Base-by-base conservation (phyloP, 1,284 basidiomycete species). In the Ganoderma boninense region DNA sequence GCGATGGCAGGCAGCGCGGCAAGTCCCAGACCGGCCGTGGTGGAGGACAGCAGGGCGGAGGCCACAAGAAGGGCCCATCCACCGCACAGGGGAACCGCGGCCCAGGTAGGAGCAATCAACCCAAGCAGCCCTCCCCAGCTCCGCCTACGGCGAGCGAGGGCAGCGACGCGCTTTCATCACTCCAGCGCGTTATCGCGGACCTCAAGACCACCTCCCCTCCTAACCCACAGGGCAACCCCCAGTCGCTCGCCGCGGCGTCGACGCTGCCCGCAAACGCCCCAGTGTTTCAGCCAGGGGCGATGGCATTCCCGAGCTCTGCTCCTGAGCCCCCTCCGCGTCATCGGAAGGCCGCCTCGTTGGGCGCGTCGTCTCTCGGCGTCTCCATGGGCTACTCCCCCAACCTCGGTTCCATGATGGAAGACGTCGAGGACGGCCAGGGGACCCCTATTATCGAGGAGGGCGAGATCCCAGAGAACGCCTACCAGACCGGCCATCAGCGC, bases 111-210 rank as follows among this genome's bases (percentile, higher is more conserved):
- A 83, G 79, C 77, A 83, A 80, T 62, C 78, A 75, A 72, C 76
- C 75, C 71, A 79, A 77, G 71, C 86, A 87, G 74, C 74, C 80
- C 49, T 77, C 79, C 65, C 80, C 80, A 71, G 86, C 85, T 64
- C 86, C 85, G 73, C 84, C 87, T 62, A 80, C 79, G 46, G 75
- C 79, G 52, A 75, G 71, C n/a, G 90, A 91, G 74, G 85, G 89
- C 43, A 93, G 90, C 77, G 91, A 92, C 79, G 92, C 91, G 32
- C 84, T 95, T 71, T 92, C 92, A 70, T 93, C 92, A 44, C 87
- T 95, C 70, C 94, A 95, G 78, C 87, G 92, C 65, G 91, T 95
- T 77, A 95, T 95, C 74, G 92, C 91, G 67, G 94, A 95, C 78
- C 84, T 95, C 74, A 95, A 94, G 86, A 91, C 91, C 32, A 86